phyloP scores from a whole-genome alignment of 805 yeast species.

The Lipomyces sp. region DNA sequence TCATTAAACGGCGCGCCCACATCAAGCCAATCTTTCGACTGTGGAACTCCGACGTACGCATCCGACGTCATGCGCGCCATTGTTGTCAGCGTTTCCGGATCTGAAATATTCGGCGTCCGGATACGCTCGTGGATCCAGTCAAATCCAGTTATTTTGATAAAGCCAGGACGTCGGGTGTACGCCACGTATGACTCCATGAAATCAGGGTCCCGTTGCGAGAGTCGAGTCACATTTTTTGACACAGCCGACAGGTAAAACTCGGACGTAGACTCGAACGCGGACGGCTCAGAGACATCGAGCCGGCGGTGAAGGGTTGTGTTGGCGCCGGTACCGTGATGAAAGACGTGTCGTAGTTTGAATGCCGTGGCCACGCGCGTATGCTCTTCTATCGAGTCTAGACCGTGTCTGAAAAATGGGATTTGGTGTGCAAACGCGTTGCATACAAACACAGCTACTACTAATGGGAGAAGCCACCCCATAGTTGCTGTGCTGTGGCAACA shows the following conservation, averaged over 20 bases:
- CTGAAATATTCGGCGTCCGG: constrained; percentile 73
- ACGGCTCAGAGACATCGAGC: constrained; percentile 21
- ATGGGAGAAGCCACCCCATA: neutral
- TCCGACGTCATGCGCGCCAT: constrained; percentile 87
- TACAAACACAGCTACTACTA: neutral
- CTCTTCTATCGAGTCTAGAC: neutral
- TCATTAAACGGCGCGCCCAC: constrained; percentile 46
- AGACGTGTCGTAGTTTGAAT: constrained; percentile 34
- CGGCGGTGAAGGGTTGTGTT: constrained; percentile 31
- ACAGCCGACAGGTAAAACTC: constrained; percentile 22
- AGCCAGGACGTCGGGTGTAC: constrained; percentile 50
- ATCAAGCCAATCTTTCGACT: constrained; percentile 86
- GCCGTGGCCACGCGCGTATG: constrained; percentile 23
- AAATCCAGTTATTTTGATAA: constrained; percentile 18
- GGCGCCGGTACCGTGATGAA: constrained; percentile 32
- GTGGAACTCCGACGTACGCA: constrained; percentile 84
- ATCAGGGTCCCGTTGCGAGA: constrained; percentile 59
- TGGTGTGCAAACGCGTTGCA: neutral
- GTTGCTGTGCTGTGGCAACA: neutral
- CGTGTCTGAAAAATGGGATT: neutral
- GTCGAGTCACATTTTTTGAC: constrained; percentile 42
- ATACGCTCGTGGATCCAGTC: constrained; percentile 34
- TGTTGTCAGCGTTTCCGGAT: constrained; percentile 71
- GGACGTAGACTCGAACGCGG: constrained; percentile 13
- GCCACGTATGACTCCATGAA: constrained; percentile 68